Base-by-base conservation (phyloP, 768 basidiomycete genomes). In the Trametes cingulata region DNA sequence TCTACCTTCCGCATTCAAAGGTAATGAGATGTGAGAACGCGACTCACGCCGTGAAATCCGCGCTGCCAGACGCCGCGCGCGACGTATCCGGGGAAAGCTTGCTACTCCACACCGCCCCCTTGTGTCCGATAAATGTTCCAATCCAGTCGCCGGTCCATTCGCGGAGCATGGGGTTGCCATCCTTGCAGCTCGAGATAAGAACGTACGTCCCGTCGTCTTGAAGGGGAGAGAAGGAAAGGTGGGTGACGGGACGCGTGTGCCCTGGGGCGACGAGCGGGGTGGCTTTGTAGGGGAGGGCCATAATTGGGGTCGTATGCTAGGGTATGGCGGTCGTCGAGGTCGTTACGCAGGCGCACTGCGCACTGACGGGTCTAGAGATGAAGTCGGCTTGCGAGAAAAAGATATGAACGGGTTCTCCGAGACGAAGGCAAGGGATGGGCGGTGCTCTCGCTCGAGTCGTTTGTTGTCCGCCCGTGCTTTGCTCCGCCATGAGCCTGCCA, bases 71-170 rank as follows among this genome's bases (percentile, higher is more conserved):
- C 20, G 87, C 95, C 14, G 96, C 96, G 69, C 86, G 83, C 15
- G 92, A 85, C 14, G 87, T 85, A 74, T 98, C 95, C 20, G 81
- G 76, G 25, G 90, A 93, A 61, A 99, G 84, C 75, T 97, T 96
- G 50, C 91, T 91, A 65, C 91, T 87, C 96, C 96, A 99, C 3
- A 99, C 96, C 8, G 96, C 96, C 67, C 96, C 97, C 73, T 93
- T 91, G 76, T 91, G 90, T 22, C 90, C 90, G 41, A 92, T 80
- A 73, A 91, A 93, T 17, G 90, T 92, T 37, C 97, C 97, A 71
- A 97, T 91, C 97, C 97, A 99, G 75, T 99, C 97, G 35, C 96
- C 96, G 56, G 93, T 91, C 95, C 95, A 96, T 70, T 94, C 90
- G 70, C 94, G 85, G 66, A 97, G 78, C 93, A 96, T 95, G 45